A percentile compares a stretch with the other conserved stretches of the same genome.
Conservation (phyloP, 2,329 filamentous ascomycete species). For the Exophiala alcalophila region DNA sequence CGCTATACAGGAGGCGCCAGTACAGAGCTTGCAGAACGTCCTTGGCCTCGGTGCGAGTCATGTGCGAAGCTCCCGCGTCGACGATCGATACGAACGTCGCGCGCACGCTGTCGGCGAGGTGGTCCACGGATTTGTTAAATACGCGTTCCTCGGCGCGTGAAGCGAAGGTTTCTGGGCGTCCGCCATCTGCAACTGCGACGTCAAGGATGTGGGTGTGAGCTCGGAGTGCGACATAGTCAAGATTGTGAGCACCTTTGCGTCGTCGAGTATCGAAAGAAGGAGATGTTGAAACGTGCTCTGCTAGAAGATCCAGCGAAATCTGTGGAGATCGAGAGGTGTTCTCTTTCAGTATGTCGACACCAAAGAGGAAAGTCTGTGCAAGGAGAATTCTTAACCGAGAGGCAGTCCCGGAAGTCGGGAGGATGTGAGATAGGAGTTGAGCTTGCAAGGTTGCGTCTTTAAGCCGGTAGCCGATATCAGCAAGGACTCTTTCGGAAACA, state of each 20-base stretch:
- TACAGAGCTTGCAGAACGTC: constrained; percentile 70
- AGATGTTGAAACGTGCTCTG: constrained; percentile 23
- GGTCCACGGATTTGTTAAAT: constrained; percentile 72
- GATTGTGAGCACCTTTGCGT: constrained; percentile 20
- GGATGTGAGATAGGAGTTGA: constrained; percentile 41
- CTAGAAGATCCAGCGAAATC: constrained; percentile 18
- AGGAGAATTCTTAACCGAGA: constrained; percentile 43
- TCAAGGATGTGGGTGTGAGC: constrained; percentile 68
- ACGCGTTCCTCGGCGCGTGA: constrained; percentile 38
- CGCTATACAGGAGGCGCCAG: constrained; percentile 67
- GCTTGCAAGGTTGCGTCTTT: constrained; percentile 40
- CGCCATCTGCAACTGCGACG: constrained; percentile 67
- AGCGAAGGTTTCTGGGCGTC: constrained; percentile 31
- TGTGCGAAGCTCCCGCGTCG: constrained; percentile 69
- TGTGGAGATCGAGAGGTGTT: neutral
- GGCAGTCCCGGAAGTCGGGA: constrained; percentile 38
- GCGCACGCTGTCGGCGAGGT: constrained; percentile 59
- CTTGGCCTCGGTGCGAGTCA: constrained; percentile 74
- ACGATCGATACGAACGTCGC: constrained; percentile 60
- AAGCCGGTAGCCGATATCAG: constrained; percentile 30
- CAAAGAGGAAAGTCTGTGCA: constrained; percentile 32
- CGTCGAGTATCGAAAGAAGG: constrained; percentile 25
- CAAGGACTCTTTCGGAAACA: constrained; percentile 23
- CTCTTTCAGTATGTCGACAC: constrained; percentile 4
- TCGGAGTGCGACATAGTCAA: constrained; percentile 65